Evolutionary conservation across 2,329 filamentous ascomycete species (phyloP).

Genomic region (Alternaria brassicicola): DNA sequence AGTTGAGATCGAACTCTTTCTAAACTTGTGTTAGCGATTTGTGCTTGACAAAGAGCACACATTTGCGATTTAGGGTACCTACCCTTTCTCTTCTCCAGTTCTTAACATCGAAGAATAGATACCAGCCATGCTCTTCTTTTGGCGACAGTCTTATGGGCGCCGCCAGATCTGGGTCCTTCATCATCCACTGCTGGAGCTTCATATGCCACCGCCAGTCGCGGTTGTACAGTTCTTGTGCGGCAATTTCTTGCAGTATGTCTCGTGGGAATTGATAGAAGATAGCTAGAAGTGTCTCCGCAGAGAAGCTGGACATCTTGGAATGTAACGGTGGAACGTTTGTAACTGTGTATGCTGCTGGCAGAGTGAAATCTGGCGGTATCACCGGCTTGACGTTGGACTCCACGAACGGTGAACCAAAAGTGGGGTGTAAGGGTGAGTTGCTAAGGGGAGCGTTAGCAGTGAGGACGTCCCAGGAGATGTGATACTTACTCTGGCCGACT

Average conservation of each 20-base stretch:
- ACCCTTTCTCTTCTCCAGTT: constrained; percentile 60
- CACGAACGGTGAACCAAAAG: constrained; percentile 68
- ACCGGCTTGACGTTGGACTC: constrained; percentile 63
- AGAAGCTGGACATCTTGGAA: constrained; percentile 64
- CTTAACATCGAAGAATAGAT: constrained; percentile 61
- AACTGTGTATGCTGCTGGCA: constrained; percentile 69
- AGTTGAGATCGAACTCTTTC: constrained; percentile 60
- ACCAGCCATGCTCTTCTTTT: constrained; percentile 58
- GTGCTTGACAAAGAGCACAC: neutral
- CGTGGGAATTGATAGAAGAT: constrained; percentile 73
- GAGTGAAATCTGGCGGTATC: constrained; percentile 65
- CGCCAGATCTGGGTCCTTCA: constrained; percentile 57
- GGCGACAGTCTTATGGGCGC: constrained; percentile 54
- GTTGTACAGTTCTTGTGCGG: constrained; percentile 64
- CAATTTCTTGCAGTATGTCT: constrained; percentile 69
- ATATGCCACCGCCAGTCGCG: constrained; percentile 63
- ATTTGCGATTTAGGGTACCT: constrained; percentile 18
- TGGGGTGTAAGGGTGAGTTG: constrained; percentile 64
- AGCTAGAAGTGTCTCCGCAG: constrained; percentile 69
- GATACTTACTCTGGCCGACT: constrained; percentile 63
- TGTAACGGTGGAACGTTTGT: constrained; percentile 68
- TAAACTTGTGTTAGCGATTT: constrained; percentile 33
- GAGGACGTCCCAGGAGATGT: neutral
- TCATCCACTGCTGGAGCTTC: constrained; percentile 61
- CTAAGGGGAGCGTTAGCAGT: constrained; percentile 32